Evolutionary conservation across 176 grass and related monocot species (phyloP), one percentile per base, ranked within the genome.

Genomic region (Elaeis guineensis): DNA sequence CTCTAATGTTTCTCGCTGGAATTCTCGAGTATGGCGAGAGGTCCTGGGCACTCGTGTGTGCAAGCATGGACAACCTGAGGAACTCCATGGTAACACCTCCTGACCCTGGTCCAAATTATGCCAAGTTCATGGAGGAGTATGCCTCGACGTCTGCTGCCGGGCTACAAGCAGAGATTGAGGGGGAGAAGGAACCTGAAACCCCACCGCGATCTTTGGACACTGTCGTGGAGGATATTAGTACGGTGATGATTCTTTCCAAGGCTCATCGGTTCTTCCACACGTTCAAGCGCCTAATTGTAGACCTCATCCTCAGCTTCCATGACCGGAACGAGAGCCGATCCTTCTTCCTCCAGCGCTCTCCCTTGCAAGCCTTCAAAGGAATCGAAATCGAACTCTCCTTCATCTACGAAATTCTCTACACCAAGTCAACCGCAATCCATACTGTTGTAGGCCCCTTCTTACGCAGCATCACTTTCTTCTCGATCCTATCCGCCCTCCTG

Each of bases 351-450:
- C n/a, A 52, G 20, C 55, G 5, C 21, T 6, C 15, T 23, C 9
- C 61, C 14, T 22, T 28, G 11, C 54, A 73, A 54, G 62, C 77
- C 25, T 67, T 55, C 50, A 28, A 75, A 19, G 73, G 80, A 64
- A 49, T 84, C 49, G 35, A 44, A 44, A 44, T 44, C 11, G 83
- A 93, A 66, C 71, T 92, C 44, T 79, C 85, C 58, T 83, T 81
- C 63, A 39, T 86, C 63, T 87, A 87, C 58, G 79, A 87, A 25
- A 75, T 89, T 58, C 75, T 89, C 24, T 76, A 85, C 78, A 95
- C 85, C 51, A 95, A 95, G 70, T 77, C 69, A 0, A 48, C 63
- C 7, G 29, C 74, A 0, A 51, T 75, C 4, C 39, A 77, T 25
- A 60, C 0, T 3, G 0, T 0, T 4, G 0, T 0, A 0, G 81